Percentiles rank a stretch among this genome's conserved stretches.
Conservation (phyloP, 2,329 filamentous ascomycete genomes). For the Fusarium sp. region DNA sequence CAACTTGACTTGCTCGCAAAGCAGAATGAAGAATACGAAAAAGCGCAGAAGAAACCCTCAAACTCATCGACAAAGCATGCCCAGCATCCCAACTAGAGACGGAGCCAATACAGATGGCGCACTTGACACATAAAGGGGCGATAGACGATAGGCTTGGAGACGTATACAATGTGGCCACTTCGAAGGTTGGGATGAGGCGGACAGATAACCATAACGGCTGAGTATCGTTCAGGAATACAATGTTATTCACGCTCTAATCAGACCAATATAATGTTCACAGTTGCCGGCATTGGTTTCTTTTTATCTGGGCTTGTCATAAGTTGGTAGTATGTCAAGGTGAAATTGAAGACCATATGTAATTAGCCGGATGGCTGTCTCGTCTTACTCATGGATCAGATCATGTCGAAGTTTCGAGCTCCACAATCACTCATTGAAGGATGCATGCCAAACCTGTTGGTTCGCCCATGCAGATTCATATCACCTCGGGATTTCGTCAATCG, state of each 20-base stretch:
- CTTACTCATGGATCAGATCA: background rate
- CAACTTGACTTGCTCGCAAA: background rate
- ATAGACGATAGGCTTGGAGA: no score
- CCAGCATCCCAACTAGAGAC: rapidly evolving
- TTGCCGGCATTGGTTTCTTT: rapidly evolving
- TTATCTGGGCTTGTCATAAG: rapidly evolving
- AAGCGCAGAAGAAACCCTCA: background rate
- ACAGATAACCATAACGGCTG: rapidly evolving
- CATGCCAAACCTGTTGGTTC: background rate
- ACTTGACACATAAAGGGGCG: rapidly evolving
- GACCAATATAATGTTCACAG: no score
- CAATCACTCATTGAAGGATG: background rate
- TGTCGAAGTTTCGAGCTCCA: background rate
- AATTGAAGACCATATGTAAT: background rate
- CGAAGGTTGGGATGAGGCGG: no score
- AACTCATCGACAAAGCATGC: rapidly evolving
- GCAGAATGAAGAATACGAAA: background rate
- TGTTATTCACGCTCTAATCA: no score
- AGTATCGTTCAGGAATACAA: rapidly evolving
- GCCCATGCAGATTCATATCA: background rate
- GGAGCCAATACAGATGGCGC: rapidly evolving
- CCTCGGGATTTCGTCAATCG: background rate
- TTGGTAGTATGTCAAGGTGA: no score
- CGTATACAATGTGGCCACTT: no score
- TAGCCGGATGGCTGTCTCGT: rapidly evolving